phyloP scores from a whole-genome alignment of 2,329 filamentous ascomycete genomes.

The Hymenoscyphus fraxineus region DNA sequence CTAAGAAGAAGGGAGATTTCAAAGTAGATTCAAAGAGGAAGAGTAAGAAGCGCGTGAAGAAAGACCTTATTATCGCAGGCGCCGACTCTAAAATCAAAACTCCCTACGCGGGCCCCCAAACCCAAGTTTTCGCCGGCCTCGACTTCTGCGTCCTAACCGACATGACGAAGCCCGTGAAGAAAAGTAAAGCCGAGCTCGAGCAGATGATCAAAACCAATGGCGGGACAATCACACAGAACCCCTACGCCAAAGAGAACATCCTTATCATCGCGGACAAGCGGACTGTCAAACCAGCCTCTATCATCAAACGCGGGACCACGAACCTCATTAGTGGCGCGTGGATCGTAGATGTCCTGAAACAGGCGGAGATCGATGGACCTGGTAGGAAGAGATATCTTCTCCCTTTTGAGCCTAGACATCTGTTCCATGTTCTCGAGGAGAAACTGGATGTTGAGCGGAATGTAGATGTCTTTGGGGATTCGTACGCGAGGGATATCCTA shows the following conservation, averaged over 20 bases:
- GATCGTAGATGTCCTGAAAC: slow-evolving; percentile 66
- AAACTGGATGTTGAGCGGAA: slow-evolving; percentile 54
- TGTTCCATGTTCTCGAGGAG: slow-evolving; percentile 66
- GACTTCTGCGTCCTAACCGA: slow-evolving; percentile 84
- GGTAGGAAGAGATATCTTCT: slow-evolving; percentile 57
- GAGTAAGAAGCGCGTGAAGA: slow-evolving; percentile 60
- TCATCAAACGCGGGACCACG: slow-evolving; percentile 67
- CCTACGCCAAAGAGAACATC: slow-evolving; percentile 57
- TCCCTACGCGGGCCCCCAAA: slow-evolving; percentile 54
- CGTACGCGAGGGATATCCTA: slow-evolving; percentile 69
- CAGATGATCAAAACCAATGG: slow-evolving; percentile 78
- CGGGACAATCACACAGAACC: slow-evolving; percentile 72
- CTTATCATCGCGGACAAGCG: slow-evolving; percentile 77
- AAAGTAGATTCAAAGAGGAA: slow-evolving; percentile 66
- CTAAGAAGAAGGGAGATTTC: slow-evolving; percentile 66
- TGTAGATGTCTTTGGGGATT: slow-evolving; percentile 76
- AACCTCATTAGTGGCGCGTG: slow-evolving; percentile 77
- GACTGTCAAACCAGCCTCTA: slow-evolving; percentile 74
- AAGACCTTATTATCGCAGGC: slow-evolving; percentile 68
- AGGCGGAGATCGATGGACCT: slow-evolving; percentile 47
- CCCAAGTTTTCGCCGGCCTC: slow-evolving; percentile 68
- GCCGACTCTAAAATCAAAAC: slow-evolving; percentile 50
- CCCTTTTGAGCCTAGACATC: slow-evolving; percentile 57
- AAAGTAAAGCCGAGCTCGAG: slow-evolving; percentile 75
- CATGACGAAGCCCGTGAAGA: slow-evolving; percentile 64